Base-by-base conservation (phyloP, 441 rosid genomes). In the Hypseocharis bilobata region DNA sequence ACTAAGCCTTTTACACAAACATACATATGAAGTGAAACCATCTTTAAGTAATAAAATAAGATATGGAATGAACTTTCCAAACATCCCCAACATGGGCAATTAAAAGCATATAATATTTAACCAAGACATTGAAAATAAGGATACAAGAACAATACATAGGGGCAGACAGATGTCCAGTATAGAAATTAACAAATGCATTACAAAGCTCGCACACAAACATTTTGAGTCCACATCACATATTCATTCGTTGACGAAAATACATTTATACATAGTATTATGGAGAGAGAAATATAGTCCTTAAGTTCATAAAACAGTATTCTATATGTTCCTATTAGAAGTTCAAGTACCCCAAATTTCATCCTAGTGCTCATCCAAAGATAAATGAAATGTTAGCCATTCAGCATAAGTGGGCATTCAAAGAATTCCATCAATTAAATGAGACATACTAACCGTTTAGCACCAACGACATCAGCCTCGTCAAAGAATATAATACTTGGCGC, bases 401-500 rank as follows among this genome's bases (percentile, higher is more conserved):
- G 42, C 52, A 57, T 4, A 20, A 28, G 19, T 30, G 28, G 23
- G 45, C 23, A 45, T 19, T 51, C 23, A 14, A 62, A 36, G 30
- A 68, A 44, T 64, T 13, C 29, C 11, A 62, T 34, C 28, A 62
- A 49, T 29, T 13, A 23, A 51, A 32, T 23, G 17, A 40, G 36
- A 68, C 29, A 59, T 0, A 68, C 81, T 72, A 58, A 92, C 98
- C 95, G 79, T 82, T 86, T 86, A 67, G 86, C 82, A 30, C 89
- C 97, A 22, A 87, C 74, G 36, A 87, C 97, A 54, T 90, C 98
- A 63, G 87, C 96, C 83, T 92, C 98, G 27, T 92, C 98, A 45
- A 92, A 88, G 80, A 92, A 88, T 71, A 92, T 79, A 68, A 92
- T 90, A 80, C 98, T 90, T 28, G 98, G 98, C 2, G 96, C 86